phyloP scores from a whole-genome alignment of 2,329 filamentous ascomycete genomes.

The Lachnum nothofagi region DNA sequence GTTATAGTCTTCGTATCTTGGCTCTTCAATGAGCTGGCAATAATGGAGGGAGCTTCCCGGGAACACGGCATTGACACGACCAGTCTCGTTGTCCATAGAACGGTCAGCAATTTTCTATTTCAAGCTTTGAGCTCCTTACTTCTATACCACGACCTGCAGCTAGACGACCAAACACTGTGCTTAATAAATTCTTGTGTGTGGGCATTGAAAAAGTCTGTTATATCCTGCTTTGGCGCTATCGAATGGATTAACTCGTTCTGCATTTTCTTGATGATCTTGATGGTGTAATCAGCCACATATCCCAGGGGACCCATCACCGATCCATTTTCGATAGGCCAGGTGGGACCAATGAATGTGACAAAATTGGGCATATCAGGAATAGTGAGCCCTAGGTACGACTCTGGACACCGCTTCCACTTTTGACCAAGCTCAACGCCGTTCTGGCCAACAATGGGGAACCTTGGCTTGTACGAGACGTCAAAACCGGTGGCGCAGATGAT shows the following conservation, averaged over 20 bases:
- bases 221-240: slow-evolving; percentile 41
- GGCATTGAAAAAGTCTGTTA: slow-evolving; percentile 47
- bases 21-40: slow-evolving; percentile 36
- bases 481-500: slow-evolving; percentile 36
- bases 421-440: slow-evolving; percentile 22
- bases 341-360: slow-evolving; percentile 28
- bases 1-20: slow-evolving; percentile 43
- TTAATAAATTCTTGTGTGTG: slow-evolving; percentile 49
- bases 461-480: slow-evolving; percentile 28
- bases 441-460: slow-evolving; percentile 27
- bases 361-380: slow-evolving; percentile 27
- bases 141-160: slow-evolving; percentile 30
- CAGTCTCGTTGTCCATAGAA: slow-evolving; percentile 39
- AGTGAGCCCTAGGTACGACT: slow-evolving; percentile 26
- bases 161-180: slow-evolving; percentile 45
- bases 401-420: slow-evolving; percentile 30
- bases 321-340: slow-evolving; percentile 27
- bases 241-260: slow-evolving; percentile 47
- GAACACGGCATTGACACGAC: slow-evolving; percentile 44
- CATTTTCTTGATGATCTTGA: slow-evolving; percentile 29
- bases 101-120: not conserved
- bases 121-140: slow-evolving; percentile 12
- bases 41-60: slow-evolving; percentile 49
- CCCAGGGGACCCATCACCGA: slow-evolving; percentile 21
- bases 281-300: slow-evolving; percentile 20